These are phyloP conservation scores for Xylariomycetidae sp. DNA, from an alignment of 2,329 filamentous ascomycete species.

Conservation along the genomic window DNA sequence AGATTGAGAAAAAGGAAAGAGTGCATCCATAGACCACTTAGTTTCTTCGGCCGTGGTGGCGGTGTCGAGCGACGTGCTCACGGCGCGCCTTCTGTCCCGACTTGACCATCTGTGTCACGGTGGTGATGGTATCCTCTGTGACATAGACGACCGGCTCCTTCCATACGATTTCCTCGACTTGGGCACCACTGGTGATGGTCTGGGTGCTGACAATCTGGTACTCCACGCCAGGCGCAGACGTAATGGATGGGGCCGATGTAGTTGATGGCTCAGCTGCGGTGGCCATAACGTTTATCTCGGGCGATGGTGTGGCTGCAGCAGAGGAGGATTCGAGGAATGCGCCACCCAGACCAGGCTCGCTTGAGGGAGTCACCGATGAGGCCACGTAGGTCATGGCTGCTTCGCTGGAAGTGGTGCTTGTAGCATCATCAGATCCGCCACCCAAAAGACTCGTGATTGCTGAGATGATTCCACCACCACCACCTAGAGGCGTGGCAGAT, in stretches of 20 bases:
- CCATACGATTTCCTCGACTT: constrained; percentile 54
- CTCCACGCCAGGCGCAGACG: constrained; percentile 28
- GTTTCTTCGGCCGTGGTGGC: constrained; percentile 25
- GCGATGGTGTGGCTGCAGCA: constrained; percentile 8
- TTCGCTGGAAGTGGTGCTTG: constrained; percentile 8
- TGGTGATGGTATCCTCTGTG: constrained; percentile 38
- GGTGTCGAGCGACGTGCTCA: constrained; percentile 37
- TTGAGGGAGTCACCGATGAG: constrained; percentile 10
- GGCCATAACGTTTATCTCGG: constrained; percentile 11
- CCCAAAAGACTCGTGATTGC: constrained; percentile 16
- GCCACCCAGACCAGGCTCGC: constrained; percentile 19
- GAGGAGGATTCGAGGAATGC: constrained; percentile 25
- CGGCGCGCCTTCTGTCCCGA: constrained; percentile 21
- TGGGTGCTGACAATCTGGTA: constrained; percentile 46
- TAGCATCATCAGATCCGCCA: constrained; percentile 10
- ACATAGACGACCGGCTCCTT: constrained; percentile 52
- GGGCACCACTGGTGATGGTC: constrained; percentile 44
- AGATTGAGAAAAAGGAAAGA: constrained; percentile 11
- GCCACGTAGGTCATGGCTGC: background rate
- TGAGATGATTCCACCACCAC: constrained; percentile 6
- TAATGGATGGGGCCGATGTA: constrained; percentile 24
- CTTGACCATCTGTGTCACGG: constrained; percentile 30
- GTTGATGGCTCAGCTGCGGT: constrained; percentile 11
- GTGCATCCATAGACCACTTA: no score
- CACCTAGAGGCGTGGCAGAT: constrained; percentile 16